Conservation (phyloP, 106 monocot species). For the Dendrobium huoshanense region DNA sequence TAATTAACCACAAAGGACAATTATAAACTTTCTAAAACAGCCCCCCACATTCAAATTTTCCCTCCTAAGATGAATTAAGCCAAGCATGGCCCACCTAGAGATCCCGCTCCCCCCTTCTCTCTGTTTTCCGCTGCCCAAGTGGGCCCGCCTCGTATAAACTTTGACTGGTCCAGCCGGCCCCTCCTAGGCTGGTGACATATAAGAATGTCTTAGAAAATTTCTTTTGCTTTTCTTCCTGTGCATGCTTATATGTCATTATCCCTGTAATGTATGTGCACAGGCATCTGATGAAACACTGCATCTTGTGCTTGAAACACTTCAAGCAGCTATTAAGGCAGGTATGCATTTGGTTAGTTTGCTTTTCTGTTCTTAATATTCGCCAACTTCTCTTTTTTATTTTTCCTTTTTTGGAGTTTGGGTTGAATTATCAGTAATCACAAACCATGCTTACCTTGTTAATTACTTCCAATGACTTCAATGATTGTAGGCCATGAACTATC, state of each 20-base stretch:
- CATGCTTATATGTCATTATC: not conserved
- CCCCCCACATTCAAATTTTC: too few species aligned
- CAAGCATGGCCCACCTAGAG: too few species aligned
- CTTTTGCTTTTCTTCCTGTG: not conserved
- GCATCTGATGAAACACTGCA: slow-evolving; percentile 95
- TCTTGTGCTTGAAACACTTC: slow-evolving; percentile 97
- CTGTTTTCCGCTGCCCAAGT: too few species aligned
- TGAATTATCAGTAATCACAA: not conserved
- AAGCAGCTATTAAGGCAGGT: slow-evolving; percentile 83
- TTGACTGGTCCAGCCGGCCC: too few species aligned
- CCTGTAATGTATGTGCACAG: slow-evolving; percentile 25
- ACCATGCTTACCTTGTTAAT: not conserved
- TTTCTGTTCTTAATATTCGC: not conserved
- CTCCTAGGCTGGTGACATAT: too few species aligned
- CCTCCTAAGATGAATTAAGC: too few species aligned
- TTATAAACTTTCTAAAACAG: too few species aligned
- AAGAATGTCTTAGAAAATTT: not conserved
- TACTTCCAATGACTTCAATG: not conserved
- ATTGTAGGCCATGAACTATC: slow-evolving; percentile 54
- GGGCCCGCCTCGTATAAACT: too few species aligned
- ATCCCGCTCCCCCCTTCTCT: too few species aligned
- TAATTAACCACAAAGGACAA: too few species aligned
- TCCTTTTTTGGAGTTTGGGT: not conserved
- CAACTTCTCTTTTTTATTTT: not conserved
- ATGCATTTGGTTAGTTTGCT: slow-evolving; percentile 5